Evolutionary conservation across 768 basidiomycete genomes (phyloP), one percentile per base, ranked within the genome.

Genomic region (Megacollybia marginata): DNA sequence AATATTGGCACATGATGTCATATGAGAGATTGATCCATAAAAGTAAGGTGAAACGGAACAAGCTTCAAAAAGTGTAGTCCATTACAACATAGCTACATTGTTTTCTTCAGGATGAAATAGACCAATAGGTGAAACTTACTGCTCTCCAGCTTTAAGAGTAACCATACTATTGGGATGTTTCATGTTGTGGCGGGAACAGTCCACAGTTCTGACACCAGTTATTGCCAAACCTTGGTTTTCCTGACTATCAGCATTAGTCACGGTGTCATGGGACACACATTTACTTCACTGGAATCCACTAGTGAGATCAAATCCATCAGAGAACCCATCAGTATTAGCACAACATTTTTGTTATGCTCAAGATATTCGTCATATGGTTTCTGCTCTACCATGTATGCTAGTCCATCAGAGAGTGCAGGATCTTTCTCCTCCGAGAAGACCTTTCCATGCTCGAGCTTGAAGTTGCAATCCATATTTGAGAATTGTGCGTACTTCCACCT

Each of bases 1-100:
- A 44, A 28, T 48, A 59, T 35, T 59, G 58, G 23, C 58, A 59
- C 9, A 49, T 51, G 13, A 59, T 59, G 48, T 59, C 52, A 40
- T 59, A 59, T 1, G 56, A 57, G 4, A 44, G 42, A 11, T 23
- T 31, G 4, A 49, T 35, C n/a, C 31, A 13, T 42, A 28, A 12
- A 7, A 31, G 40, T 11, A 31, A 23, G 15, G 34, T 49, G 9
- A 43, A n/a, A 4, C 40, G 16, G 6, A 54, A 20, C 7, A 32
- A 42, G 1, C 46, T 53, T 10, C 32, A 18, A 31, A 54, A 47
- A 5, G 47, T 40, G 38, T 53, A 54, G 34, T 54, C 53, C 44
- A 54, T 54, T 16, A 53, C 48, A 7, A 43, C 33, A 11, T 42
- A 42, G 10, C 49, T 50, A 28, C 7, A 33, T n/a, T 9, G 11